Conservation (phyloP, 2,329 filamentous ascomycete species). For the Calonectria hongkongensis region DNA sequence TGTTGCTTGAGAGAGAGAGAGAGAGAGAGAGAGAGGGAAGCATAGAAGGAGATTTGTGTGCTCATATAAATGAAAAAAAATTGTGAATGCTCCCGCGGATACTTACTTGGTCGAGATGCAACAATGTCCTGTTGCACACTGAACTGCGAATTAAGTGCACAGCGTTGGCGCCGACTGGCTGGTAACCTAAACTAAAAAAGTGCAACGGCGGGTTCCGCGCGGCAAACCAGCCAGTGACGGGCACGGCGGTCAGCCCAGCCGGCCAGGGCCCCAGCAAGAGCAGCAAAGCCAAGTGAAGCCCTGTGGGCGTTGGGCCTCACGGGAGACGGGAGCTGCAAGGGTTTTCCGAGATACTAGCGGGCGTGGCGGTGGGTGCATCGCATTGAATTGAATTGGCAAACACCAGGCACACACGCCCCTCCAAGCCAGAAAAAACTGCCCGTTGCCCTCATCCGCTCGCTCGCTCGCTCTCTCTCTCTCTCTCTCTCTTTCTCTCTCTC, state of each 20-base stretch:
- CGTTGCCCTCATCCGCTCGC: neutral
- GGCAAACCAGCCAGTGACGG: slow-evolving; percentile 34
- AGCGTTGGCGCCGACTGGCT: slow-evolving; percentile 21
- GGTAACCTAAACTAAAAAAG: slow-evolving; percentile 18
- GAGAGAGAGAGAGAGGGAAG: neutral
- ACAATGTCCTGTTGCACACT: no score
- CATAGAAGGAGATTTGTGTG: neutral
- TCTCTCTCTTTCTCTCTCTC: no score
- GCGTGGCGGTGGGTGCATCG: slow-evolving; percentile 22
- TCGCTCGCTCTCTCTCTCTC: no score
- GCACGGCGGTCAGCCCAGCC: slow-evolving; percentile 3
- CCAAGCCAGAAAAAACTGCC: neutral
- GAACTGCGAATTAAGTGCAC: slow-evolving; percentile 8
- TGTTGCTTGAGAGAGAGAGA: slow-evolving; percentile 55
- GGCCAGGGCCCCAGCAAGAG: neutral
- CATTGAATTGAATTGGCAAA: slow-evolving; percentile 26
- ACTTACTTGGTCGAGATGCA: neutral
- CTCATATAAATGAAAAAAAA: neutral
- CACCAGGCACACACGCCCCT: slow-evolving; percentile 25
- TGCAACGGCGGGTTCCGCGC: slow-evolving; percentile 24
- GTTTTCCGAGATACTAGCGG: slow-evolving; percentile 25
- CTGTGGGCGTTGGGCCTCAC: slow-evolving; percentile 12
- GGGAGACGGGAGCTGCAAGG: neutral
- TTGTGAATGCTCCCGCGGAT: neutral
- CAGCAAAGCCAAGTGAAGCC: neutral